These are phyloP conservation scores for Raffaelea ambrosiae DNA, from an alignment of 2,329 filamentous ascomycete genomes.

Conservation along the genomic window DNA sequence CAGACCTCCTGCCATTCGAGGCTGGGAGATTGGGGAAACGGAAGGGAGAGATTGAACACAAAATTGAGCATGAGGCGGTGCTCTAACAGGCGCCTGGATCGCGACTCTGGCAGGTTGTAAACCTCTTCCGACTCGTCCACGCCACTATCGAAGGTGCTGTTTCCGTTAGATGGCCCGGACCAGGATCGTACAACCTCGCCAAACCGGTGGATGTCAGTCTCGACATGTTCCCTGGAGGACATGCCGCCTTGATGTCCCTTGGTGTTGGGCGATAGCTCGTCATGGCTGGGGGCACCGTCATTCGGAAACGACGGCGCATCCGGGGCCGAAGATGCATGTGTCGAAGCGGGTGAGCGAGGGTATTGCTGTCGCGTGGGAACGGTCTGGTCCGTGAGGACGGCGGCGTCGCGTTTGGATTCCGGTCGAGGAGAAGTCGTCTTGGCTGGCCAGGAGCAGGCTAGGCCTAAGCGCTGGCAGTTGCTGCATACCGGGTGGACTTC, in stretches of 20 bases:
- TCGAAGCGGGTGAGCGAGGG: neutral
- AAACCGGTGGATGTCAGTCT: no score
- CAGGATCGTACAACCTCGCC: no score
- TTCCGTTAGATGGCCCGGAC: neutral
- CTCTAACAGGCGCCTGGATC: slow-evolving; percentile 16
- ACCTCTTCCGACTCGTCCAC: neutral
- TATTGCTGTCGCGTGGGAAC: neutral
- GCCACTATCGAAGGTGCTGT: neutral
- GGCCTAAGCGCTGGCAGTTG: slow-evolving; percentile 16
- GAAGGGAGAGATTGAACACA: slow-evolving; percentile 10
- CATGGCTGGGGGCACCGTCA: no score
- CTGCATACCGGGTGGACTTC: slow-evolving; percentile 16
- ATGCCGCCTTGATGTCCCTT: no score
- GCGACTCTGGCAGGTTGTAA: slow-evolving; percentile 15
- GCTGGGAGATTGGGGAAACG: slow-evolving; percentile 12
- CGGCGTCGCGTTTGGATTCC: no score
- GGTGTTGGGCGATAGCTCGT: no score
- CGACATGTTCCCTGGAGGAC: no score
- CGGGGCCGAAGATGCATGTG: neutral
- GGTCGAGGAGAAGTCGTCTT: no score
- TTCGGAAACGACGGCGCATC: neutral
- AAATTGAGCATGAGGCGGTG: slow-evolving; percentile 20
- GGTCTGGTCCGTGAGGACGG: no score
- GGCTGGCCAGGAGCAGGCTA: slow-evolving; percentile 17
- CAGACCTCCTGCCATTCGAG: slow-evolving; percentile 15